Percentiles rank a stretch among this genome's conserved stretches.
Conservation (phyloP, 225 moss, liverwort and hornwort genomes). For the Rhytidiadelphus loreus region DNA sequence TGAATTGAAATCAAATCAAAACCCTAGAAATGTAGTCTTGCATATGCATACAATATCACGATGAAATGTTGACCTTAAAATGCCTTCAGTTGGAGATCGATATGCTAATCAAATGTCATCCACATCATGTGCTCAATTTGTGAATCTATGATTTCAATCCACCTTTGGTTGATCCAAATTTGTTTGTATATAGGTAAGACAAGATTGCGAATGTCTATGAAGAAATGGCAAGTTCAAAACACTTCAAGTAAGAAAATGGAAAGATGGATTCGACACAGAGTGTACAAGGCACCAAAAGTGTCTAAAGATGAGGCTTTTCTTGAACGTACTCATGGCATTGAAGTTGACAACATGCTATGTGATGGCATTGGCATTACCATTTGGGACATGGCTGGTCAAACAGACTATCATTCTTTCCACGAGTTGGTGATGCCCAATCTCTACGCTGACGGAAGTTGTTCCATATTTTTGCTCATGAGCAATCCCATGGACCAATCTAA, state of each 20-base stretch:
- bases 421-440: not conserved
- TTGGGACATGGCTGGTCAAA: not conserved
- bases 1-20: not conserved
- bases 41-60: not conserved
- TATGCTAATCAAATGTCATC: not conserved
- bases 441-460: not conserved
- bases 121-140: not conserved
- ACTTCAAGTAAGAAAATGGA: not conserved
- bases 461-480: not conserved
- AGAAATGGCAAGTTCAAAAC: not conserved
- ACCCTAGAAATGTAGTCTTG: not conserved
- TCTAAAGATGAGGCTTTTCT: not conserved
- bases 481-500: not conserved
- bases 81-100: fast-evolving
- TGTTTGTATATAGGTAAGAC: no score
- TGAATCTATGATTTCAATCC: not conserved
- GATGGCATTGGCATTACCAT: not conserved
- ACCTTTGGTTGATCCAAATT: no score
- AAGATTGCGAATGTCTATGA: not conserved
- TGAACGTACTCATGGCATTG: not conserved
- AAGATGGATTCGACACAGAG: no score
- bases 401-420: not conserved
- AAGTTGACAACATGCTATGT: not conserved
- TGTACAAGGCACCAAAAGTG: not conserved
- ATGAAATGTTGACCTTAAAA: not conserved